These are phyloP conservation scores for Ceratobasidium sp. DNA, from an alignment of 1,284 basidiomycete species.

Conservation along the genomic window DNA sequence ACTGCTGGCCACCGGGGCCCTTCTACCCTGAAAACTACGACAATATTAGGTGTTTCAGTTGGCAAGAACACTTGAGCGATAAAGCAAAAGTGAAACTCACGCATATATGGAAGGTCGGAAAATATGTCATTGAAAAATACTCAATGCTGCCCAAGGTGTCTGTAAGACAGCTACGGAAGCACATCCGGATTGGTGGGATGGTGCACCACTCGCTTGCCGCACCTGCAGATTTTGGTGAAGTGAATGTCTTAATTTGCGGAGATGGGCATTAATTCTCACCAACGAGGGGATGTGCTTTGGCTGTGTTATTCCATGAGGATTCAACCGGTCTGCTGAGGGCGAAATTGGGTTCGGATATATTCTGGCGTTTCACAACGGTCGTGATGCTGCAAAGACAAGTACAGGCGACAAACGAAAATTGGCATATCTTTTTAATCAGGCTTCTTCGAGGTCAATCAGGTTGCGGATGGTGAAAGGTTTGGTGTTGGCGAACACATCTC, in stretches of 20 bases:
- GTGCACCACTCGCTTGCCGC: neutral
- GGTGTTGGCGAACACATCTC: no score
- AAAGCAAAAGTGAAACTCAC: neutral
- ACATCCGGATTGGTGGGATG: conserved; percentile 51
- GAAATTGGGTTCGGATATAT: conserved; percentile 50
- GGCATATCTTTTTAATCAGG: conserved; percentile 56
- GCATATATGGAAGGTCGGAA: conserved; percentile 1
- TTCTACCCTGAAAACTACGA: conserved; percentile 41
- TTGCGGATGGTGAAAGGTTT: conserved; percentile 50
- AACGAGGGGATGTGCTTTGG: conserved; percentile 49
- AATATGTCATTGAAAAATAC: conserved; percentile 57
- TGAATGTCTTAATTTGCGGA: conserved; percentile 59
- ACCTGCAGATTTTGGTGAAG: conserved; percentile 55
- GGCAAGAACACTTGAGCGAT: neutral
- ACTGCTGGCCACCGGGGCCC: no score
- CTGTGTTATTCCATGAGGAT: conserved; percentile 51
- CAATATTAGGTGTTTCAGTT: conserved; percentile 1
- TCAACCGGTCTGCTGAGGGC: no score
- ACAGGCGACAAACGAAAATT: conserved; percentile 55
- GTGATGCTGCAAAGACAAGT: conserved; percentile 58
- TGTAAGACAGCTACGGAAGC: conserved; percentile 52
- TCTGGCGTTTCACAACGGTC: conserved; percentile 57
- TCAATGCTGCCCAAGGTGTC: conserved; percentile 57
- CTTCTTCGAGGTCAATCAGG: conserved; percentile 55
- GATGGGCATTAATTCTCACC: conserved; percentile 63